phyloP scores from a whole-genome alignment of 78 protist species.

The Dictyostelium citrinum region DNA sequence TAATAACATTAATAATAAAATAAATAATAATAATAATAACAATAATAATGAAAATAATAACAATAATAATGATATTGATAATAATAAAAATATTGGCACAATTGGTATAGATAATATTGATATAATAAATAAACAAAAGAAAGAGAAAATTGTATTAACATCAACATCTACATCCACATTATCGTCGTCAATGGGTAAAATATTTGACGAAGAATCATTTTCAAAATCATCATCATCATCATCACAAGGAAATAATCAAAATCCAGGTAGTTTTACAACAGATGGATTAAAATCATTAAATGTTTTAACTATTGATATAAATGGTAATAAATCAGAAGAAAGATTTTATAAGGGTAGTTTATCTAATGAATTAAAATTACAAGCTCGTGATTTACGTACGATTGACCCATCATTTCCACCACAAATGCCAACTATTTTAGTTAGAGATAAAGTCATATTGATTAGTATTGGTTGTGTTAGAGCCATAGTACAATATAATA shows the following conservation, averaged over 20 bases:
- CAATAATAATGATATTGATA: not conserved
- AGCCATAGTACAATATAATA: slow-evolving; percentile 48
- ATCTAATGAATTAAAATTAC: slow-evolving; percentile 42
- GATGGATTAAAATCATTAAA: slow-evolving; percentile 39
- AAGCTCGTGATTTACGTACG: slow-evolving; percentile 66
- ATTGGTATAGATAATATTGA: not conserved
- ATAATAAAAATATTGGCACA: not conserved
- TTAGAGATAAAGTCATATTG: slow-evolving; percentile 56
- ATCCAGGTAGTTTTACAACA: not conserved
- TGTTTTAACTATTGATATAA: slow-evolving; percentile 1
- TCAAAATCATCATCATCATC: not conserved
- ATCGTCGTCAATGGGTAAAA: not conserved
- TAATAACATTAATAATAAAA: not conserved
- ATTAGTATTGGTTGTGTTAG: slow-evolving; percentile 44
- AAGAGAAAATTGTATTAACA: not conserved
- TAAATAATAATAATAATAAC: not conserved
- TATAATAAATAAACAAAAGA: not conserved
- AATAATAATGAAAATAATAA: too few relatives aligned
- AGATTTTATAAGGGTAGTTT: slow-evolving; percentile 28
- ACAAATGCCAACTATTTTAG: slow-evolving; percentile 66
- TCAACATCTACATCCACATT: not conserved
- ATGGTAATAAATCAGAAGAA: slow-evolving; percentile 22
- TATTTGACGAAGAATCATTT: not conserved
- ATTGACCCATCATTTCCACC: slow-evolving; percentile 58
- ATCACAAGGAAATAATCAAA: not conserved